Percentiles rank a stretch among this genome's conserved stretches.
phyloP scores from a whole-genome alignment of 306 rosid genomes.

The Hippophae rhamnoides region DNA sequence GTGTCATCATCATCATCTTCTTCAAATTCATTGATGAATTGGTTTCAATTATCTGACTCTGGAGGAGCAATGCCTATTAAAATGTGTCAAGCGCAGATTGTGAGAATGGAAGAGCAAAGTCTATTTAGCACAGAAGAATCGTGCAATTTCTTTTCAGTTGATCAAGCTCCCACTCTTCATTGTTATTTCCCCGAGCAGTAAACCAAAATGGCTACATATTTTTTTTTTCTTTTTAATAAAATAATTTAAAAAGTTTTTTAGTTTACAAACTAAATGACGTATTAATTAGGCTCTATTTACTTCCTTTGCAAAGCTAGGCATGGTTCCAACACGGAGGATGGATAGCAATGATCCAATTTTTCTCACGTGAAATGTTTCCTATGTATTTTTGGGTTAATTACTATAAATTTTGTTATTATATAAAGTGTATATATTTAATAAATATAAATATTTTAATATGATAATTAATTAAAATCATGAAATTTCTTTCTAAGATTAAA shows the following conservation, averaged over 20 bases:
- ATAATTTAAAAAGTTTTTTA: slow-evolving; percentile 4
- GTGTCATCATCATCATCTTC: slow-evolving; percentile 20
- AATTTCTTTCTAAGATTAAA: too few species aligned
- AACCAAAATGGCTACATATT: neutral
- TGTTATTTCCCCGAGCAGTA: slow-evolving; percentile 28
- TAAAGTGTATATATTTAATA: too few species aligned
- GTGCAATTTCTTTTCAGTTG: slow-evolving; percentile 59
- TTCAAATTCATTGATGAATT: slow-evolving; percentile 29
- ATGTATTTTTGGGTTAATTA: too few species aligned
- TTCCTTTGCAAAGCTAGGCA: too few species aligned
- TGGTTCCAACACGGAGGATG: too few species aligned
- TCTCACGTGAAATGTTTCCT: too few species aligned
- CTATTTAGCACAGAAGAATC: slow-evolving; percentile 35
- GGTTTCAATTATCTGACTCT: slow-evolving; percentile 39
- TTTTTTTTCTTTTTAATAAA: neutral
- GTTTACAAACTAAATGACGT: neutral
- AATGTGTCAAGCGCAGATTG: slow-evolving; percentile 28
- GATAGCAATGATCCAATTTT: too few species aligned
- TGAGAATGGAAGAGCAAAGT: slow-evolving; percentile 47
- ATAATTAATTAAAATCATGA: too few species aligned
- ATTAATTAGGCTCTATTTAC: too few species aligned
- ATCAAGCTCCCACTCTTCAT: slow-evolving; percentile 64
- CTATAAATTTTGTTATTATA: too few species aligned
- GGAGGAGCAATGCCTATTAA: slow-evolving; percentile 21
- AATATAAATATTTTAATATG: too few species aligned